These are phyloP conservation scores for Albifimbria verrucaria DNA, from an alignment of 2,329 filamentous ascomycete species.

Conservation along the genomic window DNA sequence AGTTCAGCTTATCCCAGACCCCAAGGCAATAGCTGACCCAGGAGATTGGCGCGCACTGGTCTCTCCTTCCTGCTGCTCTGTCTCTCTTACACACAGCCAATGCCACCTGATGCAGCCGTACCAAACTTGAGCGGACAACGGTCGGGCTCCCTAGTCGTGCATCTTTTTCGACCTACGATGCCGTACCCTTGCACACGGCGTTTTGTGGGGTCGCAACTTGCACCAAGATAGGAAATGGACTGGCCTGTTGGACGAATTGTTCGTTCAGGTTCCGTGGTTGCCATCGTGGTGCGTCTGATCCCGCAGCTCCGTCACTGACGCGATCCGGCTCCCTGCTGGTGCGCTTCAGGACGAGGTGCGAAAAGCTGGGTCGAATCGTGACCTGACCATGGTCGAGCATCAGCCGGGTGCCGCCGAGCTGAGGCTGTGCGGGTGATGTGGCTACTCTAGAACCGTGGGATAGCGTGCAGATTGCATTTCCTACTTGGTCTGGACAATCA, in stretches of 20 bases:
- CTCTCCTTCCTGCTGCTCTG: neutral
- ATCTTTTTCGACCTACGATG: neutral
- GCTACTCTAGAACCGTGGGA: no score
- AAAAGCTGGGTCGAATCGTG: no score
- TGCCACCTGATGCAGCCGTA: neutral
- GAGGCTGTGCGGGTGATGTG: no score
- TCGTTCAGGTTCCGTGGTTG: neutral
- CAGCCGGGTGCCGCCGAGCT: no score
- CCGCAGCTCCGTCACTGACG: neutral
- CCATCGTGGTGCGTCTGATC: neutral
- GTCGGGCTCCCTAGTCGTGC: neutral
- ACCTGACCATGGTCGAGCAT: no score
- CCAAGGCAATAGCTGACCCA: neutral
- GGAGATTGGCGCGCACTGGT: neutral
- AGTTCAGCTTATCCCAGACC: no score
- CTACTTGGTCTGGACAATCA: no score
- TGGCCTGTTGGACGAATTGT: neutral
- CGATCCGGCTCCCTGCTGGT: neutral
- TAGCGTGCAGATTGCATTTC: no score
- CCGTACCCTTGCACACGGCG: neutral
- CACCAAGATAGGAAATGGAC: neutral
- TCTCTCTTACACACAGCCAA: neutral
- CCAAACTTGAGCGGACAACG: neutral
- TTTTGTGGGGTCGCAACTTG: neutral
- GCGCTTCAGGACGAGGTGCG: neutral